Evolutionary conservation across 106 monocot species (phyloP).

Genomic region (Dioscorea zingiberensis): DNA sequence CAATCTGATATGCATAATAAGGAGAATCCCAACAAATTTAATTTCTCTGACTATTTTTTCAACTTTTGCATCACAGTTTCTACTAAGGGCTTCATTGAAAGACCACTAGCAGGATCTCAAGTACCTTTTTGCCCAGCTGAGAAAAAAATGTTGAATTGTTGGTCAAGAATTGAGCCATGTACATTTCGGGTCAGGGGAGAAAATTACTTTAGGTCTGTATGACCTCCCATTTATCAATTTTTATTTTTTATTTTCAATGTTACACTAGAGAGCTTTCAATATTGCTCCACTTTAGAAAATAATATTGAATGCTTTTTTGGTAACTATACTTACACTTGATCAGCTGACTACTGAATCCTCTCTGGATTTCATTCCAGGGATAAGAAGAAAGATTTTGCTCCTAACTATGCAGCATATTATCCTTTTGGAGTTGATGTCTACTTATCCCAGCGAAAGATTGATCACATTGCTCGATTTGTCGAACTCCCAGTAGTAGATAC

Average conservation of each 20-base stretch:
- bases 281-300: neutral
- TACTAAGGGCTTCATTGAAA: slow-evolving; percentile 57
- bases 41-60: neutral
- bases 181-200: slow-evolving; percentile 83
- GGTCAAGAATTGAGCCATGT: slow-evolving; percentile 74
- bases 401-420: slow-evolving; percentile 79
- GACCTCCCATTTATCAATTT: neutral
- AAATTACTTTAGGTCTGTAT: slow-evolving; percentile 68
- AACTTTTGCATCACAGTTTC: neutral
- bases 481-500: slow-evolving; percentile 57
- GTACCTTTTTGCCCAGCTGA: slow-evolving; percentile 72
- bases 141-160: slow-evolving; percentile 81
- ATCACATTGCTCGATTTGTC: slow-evolving; percentile 87
- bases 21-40: too few species aligned
- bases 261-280: too few species aligned
- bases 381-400: slow-evolving; percentile 94
- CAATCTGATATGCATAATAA: too few species aligned
- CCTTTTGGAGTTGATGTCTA: slow-evolving; percentile 96
- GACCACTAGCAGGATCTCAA: slow-evolving; percentile 87
- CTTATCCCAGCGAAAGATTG: slow-evolving; percentile 80
- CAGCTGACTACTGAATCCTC: neutral
- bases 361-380: slow-evolving; percentile 39
- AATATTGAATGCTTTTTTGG: neutral
- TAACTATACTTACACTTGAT: neutral
- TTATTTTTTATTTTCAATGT: too few species aligned